Conservation (phyloP, 2,329 filamentous ascomycete species). For the Dactylonectria estremocensis region DNA sequence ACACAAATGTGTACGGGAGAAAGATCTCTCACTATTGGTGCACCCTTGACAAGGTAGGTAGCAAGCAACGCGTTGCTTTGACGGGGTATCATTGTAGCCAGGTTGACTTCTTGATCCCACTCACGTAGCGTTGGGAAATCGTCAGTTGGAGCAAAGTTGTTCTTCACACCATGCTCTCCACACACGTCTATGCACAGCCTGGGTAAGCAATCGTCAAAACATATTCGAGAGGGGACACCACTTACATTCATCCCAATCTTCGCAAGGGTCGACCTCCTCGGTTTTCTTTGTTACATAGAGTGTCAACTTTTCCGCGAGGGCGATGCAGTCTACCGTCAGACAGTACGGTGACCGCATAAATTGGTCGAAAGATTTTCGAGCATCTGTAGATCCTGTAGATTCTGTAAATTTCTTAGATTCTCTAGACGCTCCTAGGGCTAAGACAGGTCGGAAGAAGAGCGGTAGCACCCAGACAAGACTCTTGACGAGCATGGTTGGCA, state of each 20-base stretch:
- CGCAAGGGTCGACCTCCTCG: slow-evolving; percentile 26
- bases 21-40: neutral
- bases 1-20: neutral
- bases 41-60: no score
- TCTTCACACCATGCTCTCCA: slow-evolving; percentile 22
- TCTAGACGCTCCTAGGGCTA: neutral
- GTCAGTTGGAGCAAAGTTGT: neutral
- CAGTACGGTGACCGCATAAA: slow-evolving; percentile 4
- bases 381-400: neutral
- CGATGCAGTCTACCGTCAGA: slow-evolving; percentile 14
- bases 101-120: neutral
- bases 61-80: no score
- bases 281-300: slow-evolving; percentile 6
- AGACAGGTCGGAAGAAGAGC: neutral
- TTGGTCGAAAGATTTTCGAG: no score
- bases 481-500: neutral
- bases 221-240: neutral
- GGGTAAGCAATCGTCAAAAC: neutral
- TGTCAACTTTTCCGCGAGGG: slow-evolving; percentile 8
- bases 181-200: slow-evolving; percentile 20
- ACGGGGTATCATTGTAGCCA: neutral
- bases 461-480: neutral
- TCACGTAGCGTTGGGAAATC: neutral
- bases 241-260: slow-evolving; percentile 39
- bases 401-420: no score